Evolutionary conservation across 2,329 filamentous ascomycete species (phyloP).

Genomic region (Cryphonectria carpinicola): DNA sequence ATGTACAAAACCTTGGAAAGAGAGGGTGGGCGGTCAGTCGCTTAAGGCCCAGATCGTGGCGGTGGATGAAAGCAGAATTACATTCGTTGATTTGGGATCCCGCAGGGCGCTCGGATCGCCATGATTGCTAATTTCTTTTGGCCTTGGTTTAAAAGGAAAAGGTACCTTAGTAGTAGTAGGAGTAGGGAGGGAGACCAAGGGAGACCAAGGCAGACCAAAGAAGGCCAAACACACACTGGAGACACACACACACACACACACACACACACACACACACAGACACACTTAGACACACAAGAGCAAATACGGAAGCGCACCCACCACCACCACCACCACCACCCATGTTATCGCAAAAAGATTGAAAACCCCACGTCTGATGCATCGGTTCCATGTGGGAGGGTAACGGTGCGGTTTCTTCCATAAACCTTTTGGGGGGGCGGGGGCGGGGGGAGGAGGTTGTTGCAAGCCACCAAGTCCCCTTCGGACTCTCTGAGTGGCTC

Average conservation of each 20-base stretch:
- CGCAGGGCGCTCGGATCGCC: slow-evolving; percentile 13
- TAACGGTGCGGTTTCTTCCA: slow-evolving; percentile 16
- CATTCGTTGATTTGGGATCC: slow-evolving; percentile 10
- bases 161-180: neutral
- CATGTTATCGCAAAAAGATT: slow-evolving; percentile 7
- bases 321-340: neutral
- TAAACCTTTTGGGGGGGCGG: neutral
- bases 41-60: slow-evolving; percentile 25
- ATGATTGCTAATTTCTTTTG: slow-evolving; percentile 19
- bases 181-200: neutral
- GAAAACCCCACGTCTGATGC: slow-evolving; percentile 16
- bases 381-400: slow-evolving; percentile 17
- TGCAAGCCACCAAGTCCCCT: slow-evolving; percentile 16
- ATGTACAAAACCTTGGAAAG: neutral
- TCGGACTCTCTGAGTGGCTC: slow-evolving; percentile 17
- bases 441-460: neutral
- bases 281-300: neutral
- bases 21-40: neutral
- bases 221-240: neutral
- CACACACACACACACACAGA: neutral
- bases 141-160: slow-evolving; percentile 10
- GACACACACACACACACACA: neutral
- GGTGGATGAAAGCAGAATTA: slow-evolving; percentile 22
- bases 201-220: neutral
- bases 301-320: slow-evolving; percentile 11